phyloP scores from a whole-genome alignment of 1,284 basidiomycete genomes.

The Stygiomarasmius scandens region DNA sequence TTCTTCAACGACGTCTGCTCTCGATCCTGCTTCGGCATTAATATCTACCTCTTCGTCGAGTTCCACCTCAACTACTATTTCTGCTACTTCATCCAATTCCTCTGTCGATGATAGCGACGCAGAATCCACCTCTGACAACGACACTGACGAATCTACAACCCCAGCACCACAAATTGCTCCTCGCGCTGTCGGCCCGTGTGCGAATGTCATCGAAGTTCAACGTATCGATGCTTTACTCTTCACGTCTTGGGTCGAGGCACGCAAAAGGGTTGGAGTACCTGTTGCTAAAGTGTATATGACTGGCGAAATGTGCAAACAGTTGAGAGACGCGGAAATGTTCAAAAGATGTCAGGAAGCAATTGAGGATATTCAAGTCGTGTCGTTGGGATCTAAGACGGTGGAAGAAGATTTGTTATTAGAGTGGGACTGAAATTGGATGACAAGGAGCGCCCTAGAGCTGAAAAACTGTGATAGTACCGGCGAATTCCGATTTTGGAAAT shows the following conservation, averaged over 20 bases:
- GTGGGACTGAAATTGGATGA: background rate
- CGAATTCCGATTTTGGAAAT: too few relatives aligned
- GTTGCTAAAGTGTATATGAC: slow-evolving; percentile 35
- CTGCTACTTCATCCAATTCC: background rate
- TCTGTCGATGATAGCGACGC: background rate
- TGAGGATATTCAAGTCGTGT: slow-evolving; percentile 23
- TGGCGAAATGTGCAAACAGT: slow-evolving; percentile 13
- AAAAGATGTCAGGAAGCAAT: slow-evolving; percentile 8
- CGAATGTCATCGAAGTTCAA: slow-evolving; percentile 21
- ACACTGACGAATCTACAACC: too few relatives aligned
- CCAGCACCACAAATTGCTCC: too few relatives aligned
- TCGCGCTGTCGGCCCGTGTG: slow-evolving; percentile 7
- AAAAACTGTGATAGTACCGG: too few relatives aligned
- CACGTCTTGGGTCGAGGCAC: slow-evolving; percentile 23
- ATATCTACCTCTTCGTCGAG: too few relatives aligned
- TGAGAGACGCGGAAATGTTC: slow-evolving; percentile 12
- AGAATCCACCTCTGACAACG: too few relatives aligned
- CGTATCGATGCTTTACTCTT: slow-evolving; percentile 27
- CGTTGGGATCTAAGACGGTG: slow-evolving; percentile 33
- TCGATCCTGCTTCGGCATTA: too few relatives aligned
- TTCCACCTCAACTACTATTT: background rate
- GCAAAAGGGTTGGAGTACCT: slow-evolving; percentile 29
- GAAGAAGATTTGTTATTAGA: slow-evolving; percentile 38
- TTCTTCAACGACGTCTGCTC: too few relatives aligned
- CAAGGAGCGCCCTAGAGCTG: too few relatives aligned